phyloP scores from a whole-genome alignment of 2,329 filamentous ascomycete species.

The Balansia obtecta region DNA sequence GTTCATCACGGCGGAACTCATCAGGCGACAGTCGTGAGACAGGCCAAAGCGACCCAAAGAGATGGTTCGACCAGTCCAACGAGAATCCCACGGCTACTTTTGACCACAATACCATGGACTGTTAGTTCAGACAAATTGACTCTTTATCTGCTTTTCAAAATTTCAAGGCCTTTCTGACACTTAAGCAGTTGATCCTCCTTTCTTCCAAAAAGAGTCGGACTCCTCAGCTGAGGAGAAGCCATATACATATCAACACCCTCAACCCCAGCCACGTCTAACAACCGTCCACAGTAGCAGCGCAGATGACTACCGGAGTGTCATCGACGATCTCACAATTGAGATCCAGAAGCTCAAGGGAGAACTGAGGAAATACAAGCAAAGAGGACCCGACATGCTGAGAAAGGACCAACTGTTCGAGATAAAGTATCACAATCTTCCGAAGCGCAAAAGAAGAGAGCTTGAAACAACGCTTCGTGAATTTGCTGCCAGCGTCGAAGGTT shows the following conservation, averaged over 20 bases:
- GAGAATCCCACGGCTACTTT: slow-evolving; percentile 32
- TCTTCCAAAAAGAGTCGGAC: slow-evolving; percentile 40
- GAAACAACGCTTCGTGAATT: slow-evolving; percentile 64
- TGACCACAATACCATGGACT: slow-evolving; percentile 34
- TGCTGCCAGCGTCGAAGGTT: slow-evolving; percentile 47
- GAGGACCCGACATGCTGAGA: slow-evolving; percentile 52
- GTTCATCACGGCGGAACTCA: slow-evolving; percentile 25
- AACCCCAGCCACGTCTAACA: slow-evolving; percentile 17
- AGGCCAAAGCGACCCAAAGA: slow-evolving; percentile 34
- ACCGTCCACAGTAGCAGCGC: slow-evolving; percentile 45
- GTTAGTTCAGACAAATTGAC: slow-evolving; percentile 15
- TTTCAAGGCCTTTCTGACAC: not conserved
- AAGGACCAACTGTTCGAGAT: slow-evolving; percentile 76
- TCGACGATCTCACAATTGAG: slow-evolving; percentile 76
- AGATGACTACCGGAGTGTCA: slow-evolving; percentile 70
- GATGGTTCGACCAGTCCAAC: slow-evolving; percentile 44
- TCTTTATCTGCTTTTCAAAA: not conserved
- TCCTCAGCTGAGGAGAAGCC: slow-evolving; percentile 35
- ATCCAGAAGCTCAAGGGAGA: slow-evolving; percentile 69
- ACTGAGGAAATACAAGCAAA: slow-evolving; percentile 57
- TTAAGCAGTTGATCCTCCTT: slow-evolving; percentile 36
- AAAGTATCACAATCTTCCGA: slow-evolving; percentile 60
- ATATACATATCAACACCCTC: slow-evolving; percentile 13
- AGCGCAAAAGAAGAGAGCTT: slow-evolving; percentile 62
- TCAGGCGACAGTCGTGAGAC: slow-evolving; percentile 39